A percentile compares a stretch with the other conserved stretches of the same genome.
phyloP scores from a whole-genome alignment of 2,329 filamentous ascomycete species.

The Colletotrichum tabaci region DNA sequence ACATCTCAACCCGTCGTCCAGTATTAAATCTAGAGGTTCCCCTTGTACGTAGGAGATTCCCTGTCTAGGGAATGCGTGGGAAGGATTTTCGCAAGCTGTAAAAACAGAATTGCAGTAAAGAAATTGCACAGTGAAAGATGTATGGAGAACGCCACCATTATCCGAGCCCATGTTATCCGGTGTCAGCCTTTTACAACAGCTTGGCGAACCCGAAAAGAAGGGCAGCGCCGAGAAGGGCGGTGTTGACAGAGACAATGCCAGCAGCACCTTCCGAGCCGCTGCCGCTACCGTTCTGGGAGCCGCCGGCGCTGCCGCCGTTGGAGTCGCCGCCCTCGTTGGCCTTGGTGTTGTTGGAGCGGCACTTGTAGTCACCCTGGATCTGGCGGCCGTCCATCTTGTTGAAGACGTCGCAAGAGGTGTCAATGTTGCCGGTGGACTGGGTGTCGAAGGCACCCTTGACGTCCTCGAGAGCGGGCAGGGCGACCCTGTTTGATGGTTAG shows the following conservation, averaged over 20 bases:
- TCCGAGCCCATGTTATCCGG: constrained; percentile 36
- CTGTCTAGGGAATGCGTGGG: constrained; percentile 38
- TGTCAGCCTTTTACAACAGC: constrained; percentile 62
- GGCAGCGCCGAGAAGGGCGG: constrained; percentile 62
- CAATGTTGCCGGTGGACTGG: constrained; percentile 75
- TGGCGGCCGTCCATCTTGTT: constrained; percentile 58
- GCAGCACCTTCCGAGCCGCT: constrained; percentile 57
- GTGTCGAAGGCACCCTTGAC: constrained; percentile 82
- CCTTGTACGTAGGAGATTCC: constrained; percentile 55
- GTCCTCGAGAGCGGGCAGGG: constrained; percentile 75
- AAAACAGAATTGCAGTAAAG: constrained; percentile 37
- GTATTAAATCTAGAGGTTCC: constrained; percentile 62
- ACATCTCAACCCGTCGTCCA: constrained; percentile 45
- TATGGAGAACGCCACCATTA: constrained; percentile 44
- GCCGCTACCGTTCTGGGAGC: constrained; percentile 48
- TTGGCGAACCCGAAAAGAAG: constrained; percentile 64
- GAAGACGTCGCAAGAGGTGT: constrained; percentile 68
- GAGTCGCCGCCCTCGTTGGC: constrained; percentile 64
- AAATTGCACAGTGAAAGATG: constrained; percentile 42
- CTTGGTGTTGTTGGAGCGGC: constrained; percentile 65
- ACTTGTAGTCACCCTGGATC: constrained; percentile 65
- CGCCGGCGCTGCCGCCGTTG: constrained; percentile 49
- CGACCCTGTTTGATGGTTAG: constrained; percentile 68
- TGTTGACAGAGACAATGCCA: constrained; percentile 62
- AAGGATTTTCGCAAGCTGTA: constrained; percentile 30